Evolutionary conservation across 441 rosid genomes (phyloP), one percentile per base, ranked within the genome.

Genomic region (Erodium trifolium): DNA sequence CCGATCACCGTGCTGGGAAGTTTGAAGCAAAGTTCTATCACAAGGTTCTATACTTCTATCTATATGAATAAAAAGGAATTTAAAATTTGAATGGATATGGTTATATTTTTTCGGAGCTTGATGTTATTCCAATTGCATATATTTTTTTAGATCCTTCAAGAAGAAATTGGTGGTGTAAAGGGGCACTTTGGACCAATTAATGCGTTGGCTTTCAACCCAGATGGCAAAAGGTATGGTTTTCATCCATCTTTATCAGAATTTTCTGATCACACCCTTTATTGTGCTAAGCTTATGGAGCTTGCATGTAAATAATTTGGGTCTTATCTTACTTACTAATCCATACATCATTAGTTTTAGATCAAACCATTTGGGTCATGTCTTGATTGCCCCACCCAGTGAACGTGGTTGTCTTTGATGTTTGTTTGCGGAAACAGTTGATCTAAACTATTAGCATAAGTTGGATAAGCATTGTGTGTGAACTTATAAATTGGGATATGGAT

Each of bases 131-230:
- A 63, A 18, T 73, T 47, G 62, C 27, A 23, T 23, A 23, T 23
- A 29, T 29, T 5, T 60, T 31, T 49, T 31, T 35, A 93, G 96
- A 81, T 93, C 68, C 87, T 93, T 76, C 85, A 82, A 83, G 92
- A 88, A 74, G 98, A 89, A 78, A 91, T 91, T 64, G 97, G 96
- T 68, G 96, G 97, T 55, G 98, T 91, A 12, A 93, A 93, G 79
- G 93, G 98, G 41, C 98, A 91, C 75, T 93, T 93, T 77, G 97
- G 98, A 71, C 97, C 98, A 51, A 88, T 93, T 31, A 93, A 93
- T 82, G 96, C 96, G 7, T 80, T 93, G 82, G 98, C 97, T 13
- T 91, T 93, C 80, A 91, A 88, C 72, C 97, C 98, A 23, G 95
- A 91, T 76, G 97, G 98, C 41, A 91, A 80, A 81, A 93, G 98